Percentiles rank a stretch among this genome's conserved stretches.
Evolutionary conservation across 805 yeast species (phyloP).

Genomic region (Komagataella pastoris): DNA sequence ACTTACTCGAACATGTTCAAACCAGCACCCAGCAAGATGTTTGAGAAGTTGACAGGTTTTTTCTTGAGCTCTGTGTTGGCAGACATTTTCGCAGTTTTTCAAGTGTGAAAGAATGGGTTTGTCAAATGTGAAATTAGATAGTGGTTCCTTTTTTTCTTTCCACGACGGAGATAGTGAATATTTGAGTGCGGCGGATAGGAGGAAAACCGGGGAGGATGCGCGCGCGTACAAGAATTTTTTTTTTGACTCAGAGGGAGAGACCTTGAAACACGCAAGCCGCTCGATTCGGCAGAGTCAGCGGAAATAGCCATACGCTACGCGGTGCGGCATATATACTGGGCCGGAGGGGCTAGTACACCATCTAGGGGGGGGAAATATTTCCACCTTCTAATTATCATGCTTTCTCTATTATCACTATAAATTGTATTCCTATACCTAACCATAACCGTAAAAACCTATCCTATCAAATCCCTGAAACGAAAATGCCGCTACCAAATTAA

Average conservation of each 20-base stretch:
- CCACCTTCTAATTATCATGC: neutral
- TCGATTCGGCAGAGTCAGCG: neutral
- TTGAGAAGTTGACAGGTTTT: slow-evolving; percentile 79
- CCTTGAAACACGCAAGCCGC: neutral
- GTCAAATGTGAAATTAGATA: neutral
- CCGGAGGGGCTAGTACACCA: neutral
- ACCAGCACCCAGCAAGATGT: slow-evolving; percentile 87
- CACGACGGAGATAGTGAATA: neutral
- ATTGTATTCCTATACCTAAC: neutral
- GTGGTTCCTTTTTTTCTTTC: neutral
- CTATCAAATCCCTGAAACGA: neutral
- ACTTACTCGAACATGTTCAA: slow-evolving; percentile 69
- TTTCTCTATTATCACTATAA: neutral
- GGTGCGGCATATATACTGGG: neutral
- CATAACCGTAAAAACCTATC: neutral
- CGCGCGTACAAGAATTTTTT: neutral
- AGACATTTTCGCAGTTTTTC: neutral
- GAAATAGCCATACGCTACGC: neutral
- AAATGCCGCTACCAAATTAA: neutral
- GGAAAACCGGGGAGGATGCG: neutral
- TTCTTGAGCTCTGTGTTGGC: slow-evolving; percentile 36
- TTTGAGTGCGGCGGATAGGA: neutral
- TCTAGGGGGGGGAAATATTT: too few species aligned
- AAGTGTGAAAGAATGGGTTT: neutral
- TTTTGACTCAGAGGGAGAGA: neutral